Base-by-base conservation (phyloP, 805 yeast genomes). In the Nadsonia fulvescens region DNA sequence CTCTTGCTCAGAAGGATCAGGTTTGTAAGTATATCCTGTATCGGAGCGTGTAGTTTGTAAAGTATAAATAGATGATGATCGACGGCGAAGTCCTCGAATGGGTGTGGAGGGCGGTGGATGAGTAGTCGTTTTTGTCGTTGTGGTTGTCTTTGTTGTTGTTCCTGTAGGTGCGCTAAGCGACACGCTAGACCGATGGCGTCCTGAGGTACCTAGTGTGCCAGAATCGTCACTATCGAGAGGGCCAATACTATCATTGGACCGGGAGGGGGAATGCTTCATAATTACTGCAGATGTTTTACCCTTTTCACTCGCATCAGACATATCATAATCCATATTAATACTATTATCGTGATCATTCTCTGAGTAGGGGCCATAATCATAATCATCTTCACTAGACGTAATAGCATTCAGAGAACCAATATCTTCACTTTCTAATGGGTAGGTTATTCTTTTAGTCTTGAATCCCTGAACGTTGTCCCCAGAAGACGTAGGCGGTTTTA, bases 61-160 rank as follows among this genome's bases (percentile, higher is more conserved):
- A 25, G 11, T 14, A 11, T 15, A 14, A 6, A 25, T 20, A 8
- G 28, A 12, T 8, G 30, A 23, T 12, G n/a, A n/a, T n/a, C n/a
- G 20, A 6, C 20, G 14, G 7, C 25, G 20, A 10, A 21, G 18
- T 12, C 22, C 29, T 1, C 26, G 16, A 3, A 14, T 18, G n/a
- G n/a, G n/a, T n/a, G n/a, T n/a, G n/a, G n/a, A 12, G n/a, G 20
- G 11, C 20, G 4, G 20, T n/a, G 20, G 12, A 18, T 5, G 20
- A 18, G 6, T 18, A 18, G 20, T 18, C 20, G 6, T 10, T 12
- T 10, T n/a, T n/a, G n/a, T n/a, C n/a, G n/a, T n/a, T n/a, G n/a
- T n/a, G n/a, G n/a, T n/a, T n/a, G n/a, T n/a, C n/a, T n/a, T n/a
- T n/a, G n/a, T n/a, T n/a, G n/a, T n/a, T n/a, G n/a, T n/a, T n/a